Percentiles rank a stretch among this genome's conserved stretches.
phyloP scores from a whole-genome alignment of 2,329 filamentous ascomycete species.

The Alternaria burnsii region DNA sequence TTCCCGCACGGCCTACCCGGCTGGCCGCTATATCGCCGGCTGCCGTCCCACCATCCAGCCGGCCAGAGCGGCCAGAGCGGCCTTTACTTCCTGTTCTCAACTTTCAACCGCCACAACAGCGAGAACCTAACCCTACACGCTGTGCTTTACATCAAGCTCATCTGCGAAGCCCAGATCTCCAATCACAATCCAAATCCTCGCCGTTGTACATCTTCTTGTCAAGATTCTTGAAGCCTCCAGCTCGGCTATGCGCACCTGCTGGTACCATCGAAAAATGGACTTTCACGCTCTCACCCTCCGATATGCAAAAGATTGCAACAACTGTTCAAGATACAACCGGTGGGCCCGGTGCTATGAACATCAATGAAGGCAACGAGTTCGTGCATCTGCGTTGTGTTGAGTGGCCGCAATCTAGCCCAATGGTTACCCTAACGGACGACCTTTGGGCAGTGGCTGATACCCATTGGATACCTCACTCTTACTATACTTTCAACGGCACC shows the following conservation, averaged over 20 bases:
- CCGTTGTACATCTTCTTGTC: constrained; percentile 67
- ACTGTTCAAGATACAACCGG: constrained; percentile 38
- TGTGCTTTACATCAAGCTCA: constrained; percentile 67
- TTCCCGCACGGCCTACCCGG: background rate
- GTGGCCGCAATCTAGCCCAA: constrained; percentile 38
- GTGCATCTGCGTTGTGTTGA: constrained; percentile 75
- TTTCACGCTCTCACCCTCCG: constrained; percentile 57
- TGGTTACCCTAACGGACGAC: constrained; percentile 56
- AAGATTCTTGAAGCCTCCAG: constrained; percentile 61
- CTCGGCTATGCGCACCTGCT: constrained; percentile 44
- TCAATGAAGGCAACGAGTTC: constrained; percentile 63
- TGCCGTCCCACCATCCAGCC: background rate
- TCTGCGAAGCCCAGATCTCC: constrained; percentile 62
- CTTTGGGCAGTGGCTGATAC: constrained; percentile 72
- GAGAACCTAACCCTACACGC: constrained; percentile 55
- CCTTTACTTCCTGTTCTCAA: constrained; percentile 49
- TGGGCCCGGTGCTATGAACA: constrained; percentile 41
- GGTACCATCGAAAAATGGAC: constrained; percentile 53
- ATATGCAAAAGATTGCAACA: constrained; percentile 50
- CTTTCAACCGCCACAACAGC: constrained; percentile 47
- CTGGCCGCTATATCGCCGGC: background rate
- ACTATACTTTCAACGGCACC: constrained; percentile 71
- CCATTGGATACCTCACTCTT: constrained; percentile 74
- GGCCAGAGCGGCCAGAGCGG: background rate
- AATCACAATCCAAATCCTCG: constrained; percentile 23